Percentiles rank a stretch among this genome's conserved stretches.
phyloP scores from a whole-genome alignment of 768 basidiomycete species.

The Calocybe cyanea region DNA sequence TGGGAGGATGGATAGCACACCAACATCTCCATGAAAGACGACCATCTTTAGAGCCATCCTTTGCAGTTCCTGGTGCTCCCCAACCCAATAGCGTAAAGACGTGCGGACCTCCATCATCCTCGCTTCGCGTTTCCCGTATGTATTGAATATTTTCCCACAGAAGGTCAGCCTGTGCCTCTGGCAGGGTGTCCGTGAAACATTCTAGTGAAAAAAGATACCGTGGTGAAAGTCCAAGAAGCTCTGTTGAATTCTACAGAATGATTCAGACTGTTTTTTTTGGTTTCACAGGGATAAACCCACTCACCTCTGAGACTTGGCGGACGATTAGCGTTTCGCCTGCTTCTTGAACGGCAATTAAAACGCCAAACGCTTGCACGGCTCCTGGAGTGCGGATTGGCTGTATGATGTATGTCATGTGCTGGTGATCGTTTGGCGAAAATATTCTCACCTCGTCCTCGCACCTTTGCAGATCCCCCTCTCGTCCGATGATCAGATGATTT shows the following conservation, averaged over 20 bases:
- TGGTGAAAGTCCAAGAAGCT: slow-evolving; percentile 72
- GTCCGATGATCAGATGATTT: slow-evolving; percentile 64
- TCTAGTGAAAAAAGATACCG: slow-evolving; percentile 64
- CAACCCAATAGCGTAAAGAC: slow-evolving; percentile 70
- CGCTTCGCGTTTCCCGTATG: slow-evolving; percentile 46
- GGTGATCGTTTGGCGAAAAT: background rate
- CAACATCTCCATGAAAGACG: slow-evolving; percentile 63
- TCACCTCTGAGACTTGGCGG: slow-evolving; percentile 77
- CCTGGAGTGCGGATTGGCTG: slow-evolving; percentile 82
- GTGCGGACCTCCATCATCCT: slow-evolving; percentile 46
- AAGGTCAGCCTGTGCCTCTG: slow-evolving; percentile 58
- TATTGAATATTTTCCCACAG: slow-evolving; percentile 76
- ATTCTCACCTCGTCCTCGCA: slow-evolving; percentile 72
- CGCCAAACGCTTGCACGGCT: slow-evolving; percentile 80
- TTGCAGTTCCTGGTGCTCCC: slow-evolving; percentile 58
- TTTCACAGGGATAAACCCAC: slow-evolving; percentile 5
- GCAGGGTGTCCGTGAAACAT: slow-evolving; percentile 70
- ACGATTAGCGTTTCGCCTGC: slow-evolving; percentile 54
- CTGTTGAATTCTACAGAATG: slow-evolving; percentile 57
- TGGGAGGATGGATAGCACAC: slow-evolving; percentile 61
- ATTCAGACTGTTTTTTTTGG: background rate
- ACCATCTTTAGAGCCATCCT: slow-evolving; percentile 23
- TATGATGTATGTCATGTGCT: background rate
- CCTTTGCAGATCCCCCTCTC: slow-evolving; percentile 58
- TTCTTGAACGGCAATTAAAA: slow-evolving; percentile 69